Base-by-base conservation (phyloP, 306 rosid genomes). In the Abrus pulchellus region DNA sequence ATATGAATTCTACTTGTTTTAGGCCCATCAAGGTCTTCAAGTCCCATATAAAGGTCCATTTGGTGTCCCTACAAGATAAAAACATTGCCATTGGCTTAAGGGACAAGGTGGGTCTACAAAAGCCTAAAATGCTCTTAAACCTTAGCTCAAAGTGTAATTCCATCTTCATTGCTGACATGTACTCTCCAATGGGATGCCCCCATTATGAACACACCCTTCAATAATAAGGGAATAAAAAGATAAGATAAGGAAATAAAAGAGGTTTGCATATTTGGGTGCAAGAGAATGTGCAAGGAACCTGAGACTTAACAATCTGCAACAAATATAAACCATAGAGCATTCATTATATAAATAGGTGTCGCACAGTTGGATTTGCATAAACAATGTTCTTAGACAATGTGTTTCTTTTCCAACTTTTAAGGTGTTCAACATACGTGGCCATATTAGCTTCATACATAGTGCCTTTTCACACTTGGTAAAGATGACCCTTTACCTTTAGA, bases 341-440 rank as follows among this genome's bases (percentile, higher is more conserved):
- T 6, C 20, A 34, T 4, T 34, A 6, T 41, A 38, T 41, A 68
- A 75, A 63, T 72, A 70, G 78, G 79, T 70, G 62, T 64, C 65
- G 66, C 59, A 78, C 80, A 54, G 38, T 78, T 83, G 80, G 83
- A 72, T 78, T 65, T 54, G 40, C 9, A 72, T 77, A 53, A 55
- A 73, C 55, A 73, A 65, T 72, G 72, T 11, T 65, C 77, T 54
- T 56, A 67, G 80, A 66, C 80, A 57, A 27, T 8, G 2, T 27
- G 53, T 62, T 72, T 49, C 8, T 27, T 73, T 34, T 47, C 9
- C n/a, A 14, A 33, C 75, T 41, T 78, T 67, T 43, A 43, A 63
- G 56, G 55, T 41, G 38, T 50, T 74, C 59, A 52, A 45, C 12
- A 66, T n/a, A 89, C 89, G 92, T 91, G 96, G 93, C 89, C 53